Evolutionary conservation across 2,329 filamentous ascomycete species (phyloP).

Genomic region (Colletotrichum echinochloae): DNA sequence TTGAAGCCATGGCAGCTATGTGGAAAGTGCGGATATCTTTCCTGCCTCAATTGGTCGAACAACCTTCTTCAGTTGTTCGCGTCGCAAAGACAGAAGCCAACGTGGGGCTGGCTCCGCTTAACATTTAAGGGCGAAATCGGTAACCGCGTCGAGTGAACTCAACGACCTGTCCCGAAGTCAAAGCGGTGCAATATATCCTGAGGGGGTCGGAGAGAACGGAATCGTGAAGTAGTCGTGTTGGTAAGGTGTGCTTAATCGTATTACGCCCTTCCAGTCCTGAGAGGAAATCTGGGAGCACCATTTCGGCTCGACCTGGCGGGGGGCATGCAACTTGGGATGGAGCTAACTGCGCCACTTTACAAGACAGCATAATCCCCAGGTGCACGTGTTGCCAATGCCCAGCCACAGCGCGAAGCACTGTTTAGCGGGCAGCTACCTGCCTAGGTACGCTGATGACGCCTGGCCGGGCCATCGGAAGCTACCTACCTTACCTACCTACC

Average conservation of each 20-base stretch:
- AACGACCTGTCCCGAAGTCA: too few relatives aligned
- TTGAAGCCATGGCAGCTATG: constrained; percentile 59
- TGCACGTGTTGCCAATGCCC: too few relatives aligned
- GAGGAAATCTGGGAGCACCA: constrained; percentile 8
- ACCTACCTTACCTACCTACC: not conserved
- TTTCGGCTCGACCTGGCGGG: not conserved
- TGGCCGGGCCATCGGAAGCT: constrained; percentile 18
- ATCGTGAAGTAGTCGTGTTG: not conserved
- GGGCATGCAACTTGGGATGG: not conserved
- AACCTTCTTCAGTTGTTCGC: not conserved
- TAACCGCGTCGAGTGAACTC: not conserved
- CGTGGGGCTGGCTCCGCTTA: not conserved
- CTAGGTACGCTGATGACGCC: constrained; percentile 14
- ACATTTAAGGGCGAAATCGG: not conserved
- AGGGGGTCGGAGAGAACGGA: not conserved
- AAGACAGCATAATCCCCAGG: not conserved
- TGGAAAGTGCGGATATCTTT: not conserved
- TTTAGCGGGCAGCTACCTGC: not conserved
- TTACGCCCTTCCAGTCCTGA: not conserved
- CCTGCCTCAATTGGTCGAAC: constrained; percentile 4
- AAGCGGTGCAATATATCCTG: not conserved
- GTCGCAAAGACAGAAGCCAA: not conserved
- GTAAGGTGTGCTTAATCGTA: not conserved
- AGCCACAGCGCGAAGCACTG: not conserved
- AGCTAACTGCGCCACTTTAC: constrained; percentile 18